Evolutionary conservation across 352 stramenopile species (phyloP).

Genomic region (Phytophthora macrochlamydospora): DNA sequence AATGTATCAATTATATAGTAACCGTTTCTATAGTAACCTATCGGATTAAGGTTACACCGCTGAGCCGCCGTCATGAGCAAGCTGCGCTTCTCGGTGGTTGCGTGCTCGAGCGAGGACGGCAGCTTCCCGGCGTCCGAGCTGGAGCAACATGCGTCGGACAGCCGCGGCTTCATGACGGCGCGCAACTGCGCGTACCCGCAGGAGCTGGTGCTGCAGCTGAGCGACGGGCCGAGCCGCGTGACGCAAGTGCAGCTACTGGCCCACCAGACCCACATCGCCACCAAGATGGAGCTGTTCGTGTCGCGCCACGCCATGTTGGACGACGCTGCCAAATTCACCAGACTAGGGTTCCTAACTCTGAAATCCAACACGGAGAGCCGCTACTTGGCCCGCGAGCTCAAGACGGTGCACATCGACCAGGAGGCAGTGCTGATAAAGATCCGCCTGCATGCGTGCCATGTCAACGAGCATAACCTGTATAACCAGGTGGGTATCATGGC

Average conservation of each 20-base stretch:
- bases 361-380: conserved; percentile 86
- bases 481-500: conserved; percentile 93
- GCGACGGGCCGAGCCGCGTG: conserved; percentile 66
- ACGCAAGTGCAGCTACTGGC: conserved; percentile 91
- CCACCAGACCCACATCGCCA: conserved; percentile 92
- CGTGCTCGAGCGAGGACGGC: conserved; percentile 88
- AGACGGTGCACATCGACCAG: conserved; percentile 91
- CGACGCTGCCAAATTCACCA: conserved; percentile 61
- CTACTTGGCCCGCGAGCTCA: conserved; percentile 91
- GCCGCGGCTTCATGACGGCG: conserved; percentile 81
- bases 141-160: conserved; percentile 74
- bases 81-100: conserved; percentile 83
- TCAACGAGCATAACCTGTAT: conserved; percentile 91
- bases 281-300: conserved; percentile 93
- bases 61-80: conserved; percentile 64
- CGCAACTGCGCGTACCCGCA: conserved; percentile 94
- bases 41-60: too few species aligned
- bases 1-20: neutral
- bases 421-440: conserved; percentile 87
- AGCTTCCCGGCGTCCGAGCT: conserved; percentile 84
- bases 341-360: conserved; percentile 86
- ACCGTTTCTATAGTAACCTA: neutral
- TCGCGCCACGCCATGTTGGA: conserved; percentile 46
- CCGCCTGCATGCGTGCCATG: conserved; percentile 88
- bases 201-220: conserved; percentile 89